Conservation (phyloP, 176 grass and related monocot genomes). For the Oryza officinalis region DNA sequence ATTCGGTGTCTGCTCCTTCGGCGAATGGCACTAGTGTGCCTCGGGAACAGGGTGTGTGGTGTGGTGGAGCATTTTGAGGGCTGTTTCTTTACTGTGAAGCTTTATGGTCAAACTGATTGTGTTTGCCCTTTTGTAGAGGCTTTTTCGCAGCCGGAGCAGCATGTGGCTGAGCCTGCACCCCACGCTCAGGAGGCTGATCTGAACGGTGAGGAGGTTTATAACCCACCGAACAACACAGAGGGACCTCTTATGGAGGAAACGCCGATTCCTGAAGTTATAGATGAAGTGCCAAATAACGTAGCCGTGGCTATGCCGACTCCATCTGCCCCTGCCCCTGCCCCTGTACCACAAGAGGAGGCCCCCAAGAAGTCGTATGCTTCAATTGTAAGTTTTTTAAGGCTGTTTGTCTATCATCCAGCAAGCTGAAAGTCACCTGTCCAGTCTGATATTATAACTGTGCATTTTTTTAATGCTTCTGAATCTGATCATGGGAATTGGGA, state of each 20-base stretch:
- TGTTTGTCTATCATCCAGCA: not conserved
- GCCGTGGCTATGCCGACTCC: conserved; percentile 22
- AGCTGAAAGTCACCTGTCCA: not conserved
- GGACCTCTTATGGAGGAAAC: conserved; percentile 55
- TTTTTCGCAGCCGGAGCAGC: conserved; percentile 33
- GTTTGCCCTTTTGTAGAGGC: conserved; percentile 28
- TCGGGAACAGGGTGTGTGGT: conserved; percentile 52
- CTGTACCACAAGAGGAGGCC: conserved; percentile 45
- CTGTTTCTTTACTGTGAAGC: not conserved
- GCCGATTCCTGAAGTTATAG: conserved; percentile 48
- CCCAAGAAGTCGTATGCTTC: conserved; percentile 97
- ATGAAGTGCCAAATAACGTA: conserved; percentile 50
- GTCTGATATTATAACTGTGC: not conserved
- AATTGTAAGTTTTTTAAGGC: conserved; percentile 61
- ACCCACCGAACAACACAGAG: conserved; percentile 42
- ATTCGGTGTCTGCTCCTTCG: not conserved
- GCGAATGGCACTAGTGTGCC: conserved; percentile 40
- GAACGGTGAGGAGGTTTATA: conserved; percentile 49
- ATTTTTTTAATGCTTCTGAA: not conserved
- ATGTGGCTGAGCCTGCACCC: conserved; percentile 21
- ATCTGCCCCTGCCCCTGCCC: not conserved
- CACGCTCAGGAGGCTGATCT: conserved; percentile 35
- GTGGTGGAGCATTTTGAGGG: not conserved
- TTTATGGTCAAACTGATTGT: not conserved
- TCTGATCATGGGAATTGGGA: not conserved